Conservation (phyloP, 805 yeast genomes). For the Millerozyma miso region DNA sequence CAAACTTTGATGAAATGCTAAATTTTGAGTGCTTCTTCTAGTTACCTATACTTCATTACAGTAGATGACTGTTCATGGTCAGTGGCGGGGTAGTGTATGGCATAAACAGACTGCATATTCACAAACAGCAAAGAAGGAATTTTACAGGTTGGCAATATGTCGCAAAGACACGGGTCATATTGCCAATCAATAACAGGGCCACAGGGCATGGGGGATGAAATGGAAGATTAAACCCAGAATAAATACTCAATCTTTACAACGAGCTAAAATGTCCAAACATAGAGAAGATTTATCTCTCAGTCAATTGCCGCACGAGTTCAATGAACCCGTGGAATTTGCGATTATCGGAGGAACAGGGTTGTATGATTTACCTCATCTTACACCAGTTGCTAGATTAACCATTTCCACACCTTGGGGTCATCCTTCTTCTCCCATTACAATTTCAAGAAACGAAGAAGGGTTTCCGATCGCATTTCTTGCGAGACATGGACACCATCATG, state of each 20-base stretch:
- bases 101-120: not conserved
- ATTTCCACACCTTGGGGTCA: conserved; percentile 95
- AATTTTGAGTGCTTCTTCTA: not conserved
- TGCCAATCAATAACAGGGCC: not conserved
- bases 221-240: not conserved
- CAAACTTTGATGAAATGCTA: not conserved
- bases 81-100: not conserved
- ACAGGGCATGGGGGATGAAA: conserved; percentile 1
- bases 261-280: conserved; percentile 29
- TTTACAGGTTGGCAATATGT: not conserved
- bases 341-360: conserved; percentile 99
- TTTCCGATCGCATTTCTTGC: conserved; percentile 91
- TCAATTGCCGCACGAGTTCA: conserved; percentile 48
- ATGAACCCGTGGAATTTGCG: conserved; percentile 73
- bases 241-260: not conserved
- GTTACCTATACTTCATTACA: too few relatives aligned
- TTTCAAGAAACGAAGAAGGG: conserved; percentile 71
- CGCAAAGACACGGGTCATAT: not conserved
- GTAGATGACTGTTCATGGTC: not conserved
- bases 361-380: conserved; percentile 75
- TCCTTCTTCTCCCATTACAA: conserved; percentile 91
- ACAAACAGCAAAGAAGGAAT: not conserved
- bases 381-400: conserved; percentile 80
- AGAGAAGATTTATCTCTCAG: conserved; percentile 24
- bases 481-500: conserved; percentile 90